Evolutionary conservation across 2,329 filamentous ascomycete species (phyloP).

Genomic region (Cladosporium sp.): DNA sequence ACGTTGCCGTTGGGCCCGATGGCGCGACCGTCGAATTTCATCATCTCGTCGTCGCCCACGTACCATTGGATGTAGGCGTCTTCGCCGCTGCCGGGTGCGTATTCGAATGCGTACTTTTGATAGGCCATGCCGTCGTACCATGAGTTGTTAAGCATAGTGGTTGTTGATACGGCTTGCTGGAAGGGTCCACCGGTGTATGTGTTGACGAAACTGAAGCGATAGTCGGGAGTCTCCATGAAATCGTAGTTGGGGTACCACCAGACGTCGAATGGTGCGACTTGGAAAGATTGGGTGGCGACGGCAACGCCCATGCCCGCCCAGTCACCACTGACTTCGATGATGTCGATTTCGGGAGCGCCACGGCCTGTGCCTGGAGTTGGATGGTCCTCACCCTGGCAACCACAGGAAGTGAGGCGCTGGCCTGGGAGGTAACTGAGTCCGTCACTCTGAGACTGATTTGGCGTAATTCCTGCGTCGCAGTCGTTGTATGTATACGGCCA

Average conservation of each 20-base stretch:
- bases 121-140: slow-evolving; percentile 64
- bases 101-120: slow-evolving; percentile 62
- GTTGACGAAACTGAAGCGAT: slow-evolving; percentile 54
- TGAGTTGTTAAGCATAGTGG: slow-evolving; percentile 59
- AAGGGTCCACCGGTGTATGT: slow-evolving; percentile 57
- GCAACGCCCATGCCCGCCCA: slow-evolving; percentile 46
- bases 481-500: slow-evolving; percentile 73
- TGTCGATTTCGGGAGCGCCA: slow-evolving; percentile 68
- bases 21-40: slow-evolving; percentile 57
- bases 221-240: slow-evolving; percentile 62
- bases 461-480: slow-evolving; percentile 67
- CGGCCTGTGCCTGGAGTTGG: slow-evolving; percentile 62
- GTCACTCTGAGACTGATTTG: slow-evolving; percentile 65
- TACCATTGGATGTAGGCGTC: slow-evolving; percentile 64
- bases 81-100: slow-evolving; percentile 51
- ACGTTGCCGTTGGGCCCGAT: slow-evolving; percentile 67
- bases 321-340: slow-evolving; percentile 62
- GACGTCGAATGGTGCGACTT: slow-evolving; percentile 66
- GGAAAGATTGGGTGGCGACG: slow-evolving; percentile 59
- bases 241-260: slow-evolving; percentile 61
- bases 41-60: slow-evolving; percentile 61
- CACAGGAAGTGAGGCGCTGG: slow-evolving; percentile 66
- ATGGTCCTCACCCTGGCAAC: slow-evolving; percentile 61
- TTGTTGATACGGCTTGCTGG: slow-evolving; percentile 59
- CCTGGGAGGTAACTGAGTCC: slow-evolving; percentile 65